Percentiles rank a stretch among this genome's conserved stretches.
Conservation (phyloP, 768 basidiomycete genomes). For the Leccinum obscurum region DNA sequence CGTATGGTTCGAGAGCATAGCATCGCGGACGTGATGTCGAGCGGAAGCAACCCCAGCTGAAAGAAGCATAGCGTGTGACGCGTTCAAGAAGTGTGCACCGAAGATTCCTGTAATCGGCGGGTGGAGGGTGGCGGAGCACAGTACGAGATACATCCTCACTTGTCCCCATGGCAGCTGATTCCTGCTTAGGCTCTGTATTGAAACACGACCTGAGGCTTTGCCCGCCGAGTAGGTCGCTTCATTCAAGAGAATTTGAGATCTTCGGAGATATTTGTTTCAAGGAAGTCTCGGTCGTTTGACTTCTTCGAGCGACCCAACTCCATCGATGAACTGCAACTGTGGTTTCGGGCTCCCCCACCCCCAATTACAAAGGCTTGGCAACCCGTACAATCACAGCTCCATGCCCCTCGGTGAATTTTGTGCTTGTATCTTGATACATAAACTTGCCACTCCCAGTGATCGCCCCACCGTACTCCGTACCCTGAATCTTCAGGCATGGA, state of each 20-base stretch:
- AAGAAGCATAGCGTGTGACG: neutral
- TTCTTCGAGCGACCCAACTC: neutral
- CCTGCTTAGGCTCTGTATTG: neutral
- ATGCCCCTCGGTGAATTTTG: neutral
- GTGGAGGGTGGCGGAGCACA: neutral
- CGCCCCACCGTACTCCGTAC: neutral
- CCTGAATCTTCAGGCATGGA: slow-evolving; percentile 4
- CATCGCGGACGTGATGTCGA: too few species aligned
- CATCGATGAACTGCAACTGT: neutral
- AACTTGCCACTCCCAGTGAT: neutral
- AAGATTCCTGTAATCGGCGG: neutral
- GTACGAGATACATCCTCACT: neutral
- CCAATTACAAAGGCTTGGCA: neutral
- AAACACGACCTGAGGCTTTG: neutral
- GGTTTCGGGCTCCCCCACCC: neutral
- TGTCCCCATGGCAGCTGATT: neutral
- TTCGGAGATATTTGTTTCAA: neutral
- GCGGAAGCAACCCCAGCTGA: neutral
- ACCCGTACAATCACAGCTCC: neutral
- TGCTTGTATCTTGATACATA: slow-evolving; percentile 3
- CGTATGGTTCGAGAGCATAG: too few species aligned
- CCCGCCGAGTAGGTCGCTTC: neutral
- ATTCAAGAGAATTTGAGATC: neutral
- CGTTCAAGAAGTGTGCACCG: neutral
- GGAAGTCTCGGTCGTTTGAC: neutral